phyloP scores from a whole-genome alignment of 2,329 filamentous ascomycete species.

The Aspergillus hortae region DNA sequence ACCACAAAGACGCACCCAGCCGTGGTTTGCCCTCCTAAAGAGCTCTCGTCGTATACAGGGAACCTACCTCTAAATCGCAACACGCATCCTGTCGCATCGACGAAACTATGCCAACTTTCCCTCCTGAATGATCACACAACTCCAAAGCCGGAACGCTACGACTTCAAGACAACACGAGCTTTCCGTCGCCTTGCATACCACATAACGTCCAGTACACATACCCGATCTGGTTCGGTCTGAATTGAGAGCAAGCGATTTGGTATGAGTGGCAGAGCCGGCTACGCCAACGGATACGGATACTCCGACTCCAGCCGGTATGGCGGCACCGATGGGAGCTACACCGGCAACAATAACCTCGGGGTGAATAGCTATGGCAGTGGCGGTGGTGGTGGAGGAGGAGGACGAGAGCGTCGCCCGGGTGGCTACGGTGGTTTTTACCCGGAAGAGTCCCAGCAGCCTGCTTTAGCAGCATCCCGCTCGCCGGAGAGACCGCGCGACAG shows the following conservation, averaged over 20 bases:
- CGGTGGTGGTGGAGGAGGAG: conserved; percentile 17
- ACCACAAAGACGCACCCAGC: background rate
- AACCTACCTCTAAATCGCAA: background rate
- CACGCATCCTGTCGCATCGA: background rate
- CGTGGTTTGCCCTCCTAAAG: too few relatives aligned
- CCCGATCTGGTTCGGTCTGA: background rate
- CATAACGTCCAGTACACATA: too few relatives aligned
- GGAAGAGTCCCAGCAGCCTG: conserved; percentile 27
- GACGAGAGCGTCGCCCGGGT: conserved; percentile 37
- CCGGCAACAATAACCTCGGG: conserved; percentile 26
- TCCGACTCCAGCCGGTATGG: conserved; percentile 34
- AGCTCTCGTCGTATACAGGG: background rate
- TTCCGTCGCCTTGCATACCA: background rate
- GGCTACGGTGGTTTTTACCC: conserved; percentile 44
- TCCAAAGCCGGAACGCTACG: conserved; percentile 14
- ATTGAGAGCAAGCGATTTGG: conserved; percentile 12
- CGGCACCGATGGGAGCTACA: conserved; percentile 30
- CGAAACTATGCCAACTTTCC: conserved; percentile 23
- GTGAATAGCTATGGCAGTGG: conserved; percentile 31
- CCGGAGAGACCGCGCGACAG: conserved; percentile 32
- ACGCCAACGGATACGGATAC: conserved; percentile 38
- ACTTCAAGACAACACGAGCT: background rate
- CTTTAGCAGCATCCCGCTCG: conserved; percentile 25
- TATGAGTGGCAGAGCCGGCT: conserved; percentile 35
- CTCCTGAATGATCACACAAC: conserved; percentile 13